Evolutionary conservation across 257 asterid species (phyloP), one percentile per base, ranked within the genome.

Genomic region (Solanum dulcamara): DNA sequence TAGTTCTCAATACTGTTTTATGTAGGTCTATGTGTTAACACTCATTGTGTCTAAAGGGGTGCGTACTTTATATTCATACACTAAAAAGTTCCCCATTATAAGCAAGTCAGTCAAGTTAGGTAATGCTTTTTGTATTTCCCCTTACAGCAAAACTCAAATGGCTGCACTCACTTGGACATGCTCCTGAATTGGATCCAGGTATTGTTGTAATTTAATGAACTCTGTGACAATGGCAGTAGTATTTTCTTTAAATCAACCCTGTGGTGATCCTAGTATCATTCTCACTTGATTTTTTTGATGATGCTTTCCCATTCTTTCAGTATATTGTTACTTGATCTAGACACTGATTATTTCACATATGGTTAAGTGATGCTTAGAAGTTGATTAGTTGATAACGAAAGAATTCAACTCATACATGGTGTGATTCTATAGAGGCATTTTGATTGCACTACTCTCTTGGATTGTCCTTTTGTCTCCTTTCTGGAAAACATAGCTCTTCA

Each of bases 141-240:
- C 20, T 85, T 87, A 79, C 92, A 95, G 99, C 93, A 93, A 64
- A 85, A 86, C 82, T 83, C 93, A 87, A 92, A 89, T 83, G 44
- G 91, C 86, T 87, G 86, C 82, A 89, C 91, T 55, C 92, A 87
- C 80, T 84, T 94, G 90, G 95, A 93, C 85, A 87, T 94, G 94
- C 98, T 96, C 86, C 93, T 96, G 83, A 68, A 92, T 86, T 96
- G 99, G 99, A 88, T 96, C 87, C 96, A 94, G 99, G 99, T 96
- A 89, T 84, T 67, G 22, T 60, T 85, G 57, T 81, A 67, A 33
- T 37, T 32, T 50, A 38, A 75, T 64, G 32, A 33, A 71, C 57
- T 84, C 24, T 48, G 64, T 59, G 53, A 51, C 51, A 46, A 32
- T 66, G 64, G 10, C 7, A 28, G 40, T 46, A 77, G 6, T 77